Conservation (phyloP, 306 rosid genomes). For the Nissolia schottii region DNA sequence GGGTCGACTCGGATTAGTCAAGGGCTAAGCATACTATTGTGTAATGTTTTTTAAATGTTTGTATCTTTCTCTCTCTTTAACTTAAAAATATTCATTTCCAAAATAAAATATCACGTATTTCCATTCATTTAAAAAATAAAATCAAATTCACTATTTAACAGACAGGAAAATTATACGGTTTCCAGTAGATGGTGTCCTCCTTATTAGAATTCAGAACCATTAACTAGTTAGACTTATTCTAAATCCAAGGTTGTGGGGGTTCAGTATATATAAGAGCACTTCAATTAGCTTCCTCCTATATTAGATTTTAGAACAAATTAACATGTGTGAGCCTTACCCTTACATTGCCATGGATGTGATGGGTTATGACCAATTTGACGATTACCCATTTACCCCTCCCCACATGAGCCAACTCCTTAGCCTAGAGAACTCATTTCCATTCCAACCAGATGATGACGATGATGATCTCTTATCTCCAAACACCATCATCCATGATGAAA, state of each 20-base stretch:
- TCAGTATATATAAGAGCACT: constrained; percentile 10
- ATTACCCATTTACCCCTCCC: constrained; percentile 24
- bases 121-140: no score
- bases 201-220: neutral
- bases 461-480: constrained; percentile 20
- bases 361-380: constrained; percentile 32
- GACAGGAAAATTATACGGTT: no score
- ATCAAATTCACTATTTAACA: no score
- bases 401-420: constrained; percentile 24
- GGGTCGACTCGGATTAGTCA: no score
- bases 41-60: no score
- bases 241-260: neutral
- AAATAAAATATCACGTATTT: no score
- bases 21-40: no score
- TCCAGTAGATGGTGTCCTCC: neutral
- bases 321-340: neutral
- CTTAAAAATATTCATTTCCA: no score
- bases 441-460: constrained; percentile 28
- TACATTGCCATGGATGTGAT: constrained; percentile 28
- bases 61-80: no score
- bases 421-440: constrained; percentile 25
- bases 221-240: neutral
- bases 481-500: constrained; percentile 6
- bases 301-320: neutral
- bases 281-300: neutral